Base-by-base conservation (phyloP, 306 rosid genomes). In the Trichosanthes cucumerina region DNA sequence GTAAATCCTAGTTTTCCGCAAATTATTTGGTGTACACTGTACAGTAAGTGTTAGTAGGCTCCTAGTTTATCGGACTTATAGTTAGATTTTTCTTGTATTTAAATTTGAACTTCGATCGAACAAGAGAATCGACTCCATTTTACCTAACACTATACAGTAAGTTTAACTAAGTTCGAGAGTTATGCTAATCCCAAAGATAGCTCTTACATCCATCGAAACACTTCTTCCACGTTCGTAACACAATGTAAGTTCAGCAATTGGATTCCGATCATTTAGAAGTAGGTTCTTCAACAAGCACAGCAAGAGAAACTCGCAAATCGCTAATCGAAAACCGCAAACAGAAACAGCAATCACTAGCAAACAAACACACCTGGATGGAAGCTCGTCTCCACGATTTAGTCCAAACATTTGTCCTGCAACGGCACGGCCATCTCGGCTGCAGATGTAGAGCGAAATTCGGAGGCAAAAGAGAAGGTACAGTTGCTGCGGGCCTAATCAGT, bases 341-440 rank as follows among this genome's bases (percentile, higher is more conserved):
- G 56, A 44, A 15, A 14, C 76, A 72, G 24, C 23, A 68, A 68
- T 68, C 50, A 9, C 52, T 68, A 38, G 81, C 80, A 81, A 83
- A 9, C 46, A 50, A 86, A 79, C 80, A 53, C 87, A 82, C 98
- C 94, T 82, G 79, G 81, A 89, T 89, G 68, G 85, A 92, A 78
- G 47, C 78, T 8, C 71, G 86, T 72, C 77, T 69, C 39, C 50
- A 19, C 12, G 28, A 86, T 79, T 36, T 49, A 81, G 66, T 83
- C 57, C 79, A 71, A 28, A 83, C 58, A 57, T 81, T 19, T 33
- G 24, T 81, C 15, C 87, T 76, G 84, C 63, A 31, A 19, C 75
- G 13, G 57, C 58, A 18, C 11, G 82, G 79, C 19, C 81, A 80
- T 82, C 81, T 14, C 78, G 91, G 76, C 83, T 23, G 68, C 14